A percentile compares a stretch with the other conserved stretches of the same genome.
Evolutionary conservation across 2,329 filamentous ascomycete species (phyloP).

Genomic region (Helotiales sp.): DNA sequence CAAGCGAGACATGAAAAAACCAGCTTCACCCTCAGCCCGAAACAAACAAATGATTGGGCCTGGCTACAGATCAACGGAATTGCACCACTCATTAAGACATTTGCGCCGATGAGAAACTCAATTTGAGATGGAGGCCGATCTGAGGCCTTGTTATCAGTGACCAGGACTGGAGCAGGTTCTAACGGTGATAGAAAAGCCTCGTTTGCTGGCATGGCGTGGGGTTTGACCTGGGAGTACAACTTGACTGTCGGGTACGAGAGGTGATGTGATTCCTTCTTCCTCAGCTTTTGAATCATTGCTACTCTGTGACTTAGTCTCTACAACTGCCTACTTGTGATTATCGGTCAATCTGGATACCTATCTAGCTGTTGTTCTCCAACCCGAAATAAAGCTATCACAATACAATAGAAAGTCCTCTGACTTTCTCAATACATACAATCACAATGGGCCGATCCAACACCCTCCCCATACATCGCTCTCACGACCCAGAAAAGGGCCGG

Average conservation of each 20-base stretch:
- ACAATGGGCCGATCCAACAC: constrained; percentile 29
- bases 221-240: too few species aligned
- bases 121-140: neutral
- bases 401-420: neutral
- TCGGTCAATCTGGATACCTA: neutral
- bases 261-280: neutral
- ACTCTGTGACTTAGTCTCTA: neutral
- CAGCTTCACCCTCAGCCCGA: constrained; percentile 12
- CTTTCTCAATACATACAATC: neutral
- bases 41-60: constrained; percentile 8
- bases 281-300: neutral
- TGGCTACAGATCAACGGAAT: constrained; percentile 3
- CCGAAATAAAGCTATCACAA: neutral
- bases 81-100: neutral
- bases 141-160: neutral
- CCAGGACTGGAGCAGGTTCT: constrained; percentile 1
- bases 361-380: neutral
- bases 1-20: constrained; percentile 1
- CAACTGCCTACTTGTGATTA: neutral
- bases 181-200: constrained; percentile 4
- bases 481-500: constrained; percentile 20
- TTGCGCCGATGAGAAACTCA: neutral
- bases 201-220: neutral
- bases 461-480: constrained; percentile 21
- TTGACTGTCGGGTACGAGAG: neutral